Evolutionary conservation across 1,139 yeast species (phyloP).

Genomic region (Chernovozyma aurita): DNA sequence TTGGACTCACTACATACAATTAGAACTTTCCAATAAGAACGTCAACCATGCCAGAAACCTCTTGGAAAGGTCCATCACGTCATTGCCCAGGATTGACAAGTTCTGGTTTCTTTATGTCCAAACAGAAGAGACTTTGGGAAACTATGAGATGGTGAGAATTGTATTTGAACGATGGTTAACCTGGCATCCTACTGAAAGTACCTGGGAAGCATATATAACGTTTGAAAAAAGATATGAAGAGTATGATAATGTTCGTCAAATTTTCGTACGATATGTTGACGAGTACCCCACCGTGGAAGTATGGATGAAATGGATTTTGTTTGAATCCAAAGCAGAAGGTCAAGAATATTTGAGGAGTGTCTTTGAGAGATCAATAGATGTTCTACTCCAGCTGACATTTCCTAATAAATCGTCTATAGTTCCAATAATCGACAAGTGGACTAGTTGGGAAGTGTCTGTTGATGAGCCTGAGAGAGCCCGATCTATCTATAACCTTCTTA

Average conservation of each 20-base stretch:
- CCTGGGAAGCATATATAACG: constrained; percentile 73
- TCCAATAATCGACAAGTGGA: constrained; percentile 44
- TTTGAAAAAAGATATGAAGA: constrained; percentile 71
- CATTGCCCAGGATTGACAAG: constrained; percentile 76
- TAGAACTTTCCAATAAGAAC: constrained; percentile 68
- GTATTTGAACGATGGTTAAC: constrained; percentile 78
- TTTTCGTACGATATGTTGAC: constrained; percentile 54
- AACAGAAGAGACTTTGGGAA: constrained; percentile 75
- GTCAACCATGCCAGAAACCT: constrained; percentile 87
- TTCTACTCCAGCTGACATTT: background rate
- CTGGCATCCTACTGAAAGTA: constrained; percentile 63
- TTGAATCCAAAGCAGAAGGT: constrained; percentile 24
- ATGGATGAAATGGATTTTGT: constrained; percentile 54
- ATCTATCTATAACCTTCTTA: constrained; percentile 53
- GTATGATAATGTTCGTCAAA: constrained; percentile 49
- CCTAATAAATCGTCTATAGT: no score
- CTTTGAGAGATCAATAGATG: constrained; percentile 64
- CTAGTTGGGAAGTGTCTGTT: constrained; percentile 66
- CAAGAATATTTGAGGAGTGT: constrained; percentile 55
- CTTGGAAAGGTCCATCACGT: constrained; percentile 70
- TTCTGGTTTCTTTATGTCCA: constrained; percentile 82
- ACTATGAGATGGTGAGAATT: constrained; percentile 56
- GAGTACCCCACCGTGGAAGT: constrained; percentile 50
- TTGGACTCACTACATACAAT: constrained; percentile 81
- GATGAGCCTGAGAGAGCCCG: constrained; percentile 64